Percentiles rank a stretch among this genome's conserved stretches.
phyloP scores from a whole-genome alignment of 2,329 filamentous ascomycete genomes.

The Fusarium siculi region DNA sequence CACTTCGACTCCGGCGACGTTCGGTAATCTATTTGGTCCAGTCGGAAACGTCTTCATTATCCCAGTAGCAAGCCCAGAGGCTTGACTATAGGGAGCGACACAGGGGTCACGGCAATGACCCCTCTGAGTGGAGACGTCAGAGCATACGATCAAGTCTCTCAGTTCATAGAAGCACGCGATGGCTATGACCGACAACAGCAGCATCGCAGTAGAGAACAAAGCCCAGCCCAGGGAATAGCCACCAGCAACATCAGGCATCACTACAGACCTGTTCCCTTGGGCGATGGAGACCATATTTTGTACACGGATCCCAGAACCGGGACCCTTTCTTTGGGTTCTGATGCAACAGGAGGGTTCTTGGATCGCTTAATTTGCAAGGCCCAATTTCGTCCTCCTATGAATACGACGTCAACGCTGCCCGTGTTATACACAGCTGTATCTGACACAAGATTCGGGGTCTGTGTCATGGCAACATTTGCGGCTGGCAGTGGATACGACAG shows the following conservation, averaged over 20 bases:
- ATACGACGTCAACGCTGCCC: slow-evolving; percentile 51
- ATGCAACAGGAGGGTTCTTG: slow-evolving; percentile 63
- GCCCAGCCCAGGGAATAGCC: slow-evolving; percentile 45
- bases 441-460: slow-evolving; percentile 67
- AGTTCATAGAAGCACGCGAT: slow-evolving; percentile 24
- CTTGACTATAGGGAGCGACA: slow-evolving; percentile 32
- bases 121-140: slow-evolving; percentile 14
- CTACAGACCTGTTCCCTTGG: slow-evolving; percentile 71
- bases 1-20: slow-evolving; percentile 65
- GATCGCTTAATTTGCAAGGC: slow-evolving; percentile 68
- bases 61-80: slow-evolving; percentile 37
- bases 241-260: slow-evolving; percentile 64
- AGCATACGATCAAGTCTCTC: slow-evolving; percentile 19
- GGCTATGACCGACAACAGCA: slow-evolving; percentile 26
- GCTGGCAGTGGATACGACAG: slow-evolving; percentile 24
- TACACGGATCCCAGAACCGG: slow-evolving; percentile 70
- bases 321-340: slow-evolving; percentile 68
- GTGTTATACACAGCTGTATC: slow-evolving; percentile 65
- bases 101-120: slow-evolving; percentile 34
- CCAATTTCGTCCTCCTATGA: slow-evolving; percentile 56
- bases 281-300: slow-evolving; percentile 72
- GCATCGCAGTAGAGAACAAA: slow-evolving; percentile 20
- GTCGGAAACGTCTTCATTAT: slow-evolving; percentile 33
- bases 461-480: slow-evolving; percentile 67
- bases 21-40: slow-evolving; percentile 39